A percentile compares a stretch with the other conserved stretches of the same genome.
Evolutionary conservation across 2,329 filamentous ascomycete genomes (phyloP).

Genomic region (Aspergillus sp.): DNA sequence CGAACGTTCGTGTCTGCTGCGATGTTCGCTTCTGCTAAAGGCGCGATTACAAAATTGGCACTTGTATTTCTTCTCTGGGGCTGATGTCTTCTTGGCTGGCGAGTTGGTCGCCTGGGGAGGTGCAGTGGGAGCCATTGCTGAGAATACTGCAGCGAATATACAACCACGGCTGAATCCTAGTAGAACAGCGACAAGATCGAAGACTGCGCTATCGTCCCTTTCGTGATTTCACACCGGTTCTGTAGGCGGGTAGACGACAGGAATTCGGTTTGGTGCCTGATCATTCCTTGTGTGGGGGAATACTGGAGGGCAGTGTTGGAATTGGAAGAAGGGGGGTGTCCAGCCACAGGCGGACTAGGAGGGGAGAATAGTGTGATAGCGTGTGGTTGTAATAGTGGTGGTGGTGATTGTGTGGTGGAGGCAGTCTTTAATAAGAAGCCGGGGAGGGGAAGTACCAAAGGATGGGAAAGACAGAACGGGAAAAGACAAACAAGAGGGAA

Average conservation of each 20-base stretch:
- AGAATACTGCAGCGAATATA: constrained; percentile 19
- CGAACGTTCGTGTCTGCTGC: constrained; percentile 93
- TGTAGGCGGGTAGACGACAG: constrained; percentile 45
- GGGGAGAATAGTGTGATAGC: constrained; percentile 12
- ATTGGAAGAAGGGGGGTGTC: constrained; percentile 34
- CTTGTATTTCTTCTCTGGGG: constrained; percentile 98
- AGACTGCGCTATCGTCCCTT: constrained; percentile 41
- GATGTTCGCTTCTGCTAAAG: constrained; percentile 95
- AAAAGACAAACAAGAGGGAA: constrained; percentile 25
- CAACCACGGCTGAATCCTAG: constrained; percentile 27
- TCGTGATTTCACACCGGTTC: constrained; percentile 46
- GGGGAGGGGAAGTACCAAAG: constrained; percentile 2
- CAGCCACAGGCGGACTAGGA: constrained; percentile 44
- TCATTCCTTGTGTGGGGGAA: constrained; percentile 46
- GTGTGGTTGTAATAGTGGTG: neutral
- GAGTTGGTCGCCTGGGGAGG: constrained; percentile 68
- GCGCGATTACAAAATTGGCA: constrained; percentile 98
- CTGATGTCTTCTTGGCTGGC: constrained; percentile 78
- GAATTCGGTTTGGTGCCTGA: constrained; percentile 43
- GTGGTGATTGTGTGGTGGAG: constrained; percentile 7
- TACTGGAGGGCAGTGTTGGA: constrained; percentile 25
- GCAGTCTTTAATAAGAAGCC: constrained; percentile 7
- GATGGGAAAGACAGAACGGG: constrained; percentile 17
- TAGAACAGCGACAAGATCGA: constrained; percentile 28
- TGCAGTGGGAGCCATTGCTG: constrained; percentile 49